phyloP scores from a whole-genome alignment of 208 protist genomes.

The Trypanosoma brucei region DNA sequence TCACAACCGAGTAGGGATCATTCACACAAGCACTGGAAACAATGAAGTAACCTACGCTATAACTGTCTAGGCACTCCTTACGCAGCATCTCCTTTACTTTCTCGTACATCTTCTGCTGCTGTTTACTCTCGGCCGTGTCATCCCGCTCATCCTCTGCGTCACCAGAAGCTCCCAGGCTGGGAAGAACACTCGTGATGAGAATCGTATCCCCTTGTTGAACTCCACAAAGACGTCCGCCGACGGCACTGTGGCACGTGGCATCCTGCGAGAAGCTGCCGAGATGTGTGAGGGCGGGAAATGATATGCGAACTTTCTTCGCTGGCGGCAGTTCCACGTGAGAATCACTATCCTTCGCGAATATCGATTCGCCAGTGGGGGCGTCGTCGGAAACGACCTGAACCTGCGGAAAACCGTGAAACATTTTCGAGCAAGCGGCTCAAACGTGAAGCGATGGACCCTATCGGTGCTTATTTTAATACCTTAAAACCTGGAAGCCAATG shows the following conservation, averaged over 20 bases:
- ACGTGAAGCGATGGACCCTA: too few relatives aligned
- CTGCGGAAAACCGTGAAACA: conserved; percentile 47
- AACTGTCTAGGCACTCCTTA: conserved; percentile 53
- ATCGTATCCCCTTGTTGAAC: conserved; percentile 48
- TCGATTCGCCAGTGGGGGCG: conserved; percentile 27
- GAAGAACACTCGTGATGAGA: conserved; percentile 47
- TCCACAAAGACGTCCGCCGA: conserved; percentile 53
- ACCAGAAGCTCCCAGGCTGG: conserved; percentile 12
- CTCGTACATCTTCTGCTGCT: conserved; percentile 17
- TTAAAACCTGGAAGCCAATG: neutral
- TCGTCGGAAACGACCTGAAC: conserved; percentile 35
- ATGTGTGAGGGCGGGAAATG: conserved; percentile 47
- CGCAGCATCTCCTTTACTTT: conserved; percentile 30
- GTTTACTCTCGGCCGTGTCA: conserved; percentile 17
- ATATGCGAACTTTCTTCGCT: conserved; percentile 34
- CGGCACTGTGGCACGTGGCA: conserved; percentile 27
- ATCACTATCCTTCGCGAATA: conserved; percentile 30
- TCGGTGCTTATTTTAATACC: neutral
- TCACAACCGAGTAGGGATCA: conserved; percentile 30
- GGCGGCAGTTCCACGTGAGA: conserved; percentile 16
- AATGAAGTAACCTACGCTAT: conserved; percentile 57
- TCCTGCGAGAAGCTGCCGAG: conserved; percentile 37
- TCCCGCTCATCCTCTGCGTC: conserved; percentile 25
- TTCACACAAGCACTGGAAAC: conserved; percentile 44
- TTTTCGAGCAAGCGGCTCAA: conserved; percentile 2